phyloP scores from a whole-genome alignment of 2,329 filamentous ascomycete species.

The Ophiognomonia clavigignenti-juglandacearum region DNA sequence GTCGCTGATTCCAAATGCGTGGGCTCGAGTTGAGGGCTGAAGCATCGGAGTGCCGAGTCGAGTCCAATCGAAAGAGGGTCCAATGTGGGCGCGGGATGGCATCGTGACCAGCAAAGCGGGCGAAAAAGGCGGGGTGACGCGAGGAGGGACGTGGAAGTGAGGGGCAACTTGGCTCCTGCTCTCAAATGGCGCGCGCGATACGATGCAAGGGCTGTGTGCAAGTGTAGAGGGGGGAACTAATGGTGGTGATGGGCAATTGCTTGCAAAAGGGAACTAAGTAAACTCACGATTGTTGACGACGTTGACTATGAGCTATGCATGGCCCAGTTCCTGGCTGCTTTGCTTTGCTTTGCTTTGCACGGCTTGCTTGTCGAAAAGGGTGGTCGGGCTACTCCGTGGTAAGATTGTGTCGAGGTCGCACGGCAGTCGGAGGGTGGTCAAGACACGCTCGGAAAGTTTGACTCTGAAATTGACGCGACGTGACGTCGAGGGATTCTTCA shows the following conservation, averaged over 20 bases:
- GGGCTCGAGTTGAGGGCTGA: not conserved
- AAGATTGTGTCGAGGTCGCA: not conserved
- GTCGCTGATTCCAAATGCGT: too few relatives aligned
- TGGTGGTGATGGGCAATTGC: too few relatives aligned
- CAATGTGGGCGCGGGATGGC: slow-evolving; percentile 1
- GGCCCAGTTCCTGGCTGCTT: not conserved
- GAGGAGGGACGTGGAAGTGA: slow-evolving; percentile 3
- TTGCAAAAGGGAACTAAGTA: not conserved
- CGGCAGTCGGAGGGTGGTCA: not conserved
- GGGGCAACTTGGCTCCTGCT: slow-evolving; percentile 8
- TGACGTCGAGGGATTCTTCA: too few relatives aligned
- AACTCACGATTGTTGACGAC: slow-evolving; percentile 3
- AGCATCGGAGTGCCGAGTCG: not conserved
- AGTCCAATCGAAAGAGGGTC: not conserved
- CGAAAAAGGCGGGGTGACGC: slow-evolving; percentile 7
- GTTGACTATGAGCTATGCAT: not conserved
- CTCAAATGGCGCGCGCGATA: not conserved
- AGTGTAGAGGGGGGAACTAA: not conserved
- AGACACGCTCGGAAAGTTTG: too few relatives aligned
- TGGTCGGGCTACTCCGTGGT: too few relatives aligned
- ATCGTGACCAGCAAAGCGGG: slow-evolving; percentile 11
- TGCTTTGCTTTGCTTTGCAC: too few relatives aligned
- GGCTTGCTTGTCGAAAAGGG: too few relatives aligned
- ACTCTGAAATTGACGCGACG: too few relatives aligned
- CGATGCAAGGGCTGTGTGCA: not conserved